Evolutionary conservation across 495 filamentous ascomycete genomes (phyloP).

Genomic region (Jackrogersella multiformis): DNA sequence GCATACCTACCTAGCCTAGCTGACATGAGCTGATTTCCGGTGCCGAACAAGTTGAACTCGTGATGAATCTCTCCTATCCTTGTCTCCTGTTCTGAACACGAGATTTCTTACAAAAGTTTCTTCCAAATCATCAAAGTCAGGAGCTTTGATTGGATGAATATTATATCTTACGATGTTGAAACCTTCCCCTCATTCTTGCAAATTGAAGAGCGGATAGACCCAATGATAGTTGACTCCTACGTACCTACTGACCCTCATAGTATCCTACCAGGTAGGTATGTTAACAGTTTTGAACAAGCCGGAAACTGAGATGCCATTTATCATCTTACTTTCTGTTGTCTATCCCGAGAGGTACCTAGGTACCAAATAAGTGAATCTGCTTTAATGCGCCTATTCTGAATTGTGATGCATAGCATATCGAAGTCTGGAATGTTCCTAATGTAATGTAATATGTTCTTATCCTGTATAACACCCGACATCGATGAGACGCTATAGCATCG

Average conservation of each 20-base stretch:
- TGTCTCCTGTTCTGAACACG: too few relatives aligned
- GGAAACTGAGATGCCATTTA: neutral
- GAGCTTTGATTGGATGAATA: too few relatives aligned
- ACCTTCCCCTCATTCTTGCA: slow-evolving; percentile 1
- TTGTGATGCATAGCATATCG: neutral
- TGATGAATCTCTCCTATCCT: slow-evolving; percentile 2
- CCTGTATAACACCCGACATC: neutral
- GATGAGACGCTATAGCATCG: neutral
- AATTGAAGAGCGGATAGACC: slow-evolving; percentile 8
- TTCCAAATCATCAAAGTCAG: neutral
- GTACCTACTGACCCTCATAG: neutral
- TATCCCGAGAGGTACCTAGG: too few relatives aligned
- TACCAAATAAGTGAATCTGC: neutral
- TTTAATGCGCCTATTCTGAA: neutral
- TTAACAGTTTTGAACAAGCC: neutral
- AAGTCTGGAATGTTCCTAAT: neutral
- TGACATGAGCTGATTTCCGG: neutral
- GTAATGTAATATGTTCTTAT: neutral
- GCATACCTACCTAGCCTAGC: neutral
- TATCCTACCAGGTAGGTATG: too few relatives aligned
- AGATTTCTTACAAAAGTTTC: neutral
- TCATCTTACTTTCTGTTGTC: neutral
- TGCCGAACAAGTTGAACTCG: neutral
- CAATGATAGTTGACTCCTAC: slow-evolving; percentile 2
- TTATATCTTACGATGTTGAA: neutral